Percentiles rank a stretch among this genome's conserved stretches.
phyloP scores from a whole-genome alignment of 1,139 yeast species.

The Yamadazyma sp. region DNA sequence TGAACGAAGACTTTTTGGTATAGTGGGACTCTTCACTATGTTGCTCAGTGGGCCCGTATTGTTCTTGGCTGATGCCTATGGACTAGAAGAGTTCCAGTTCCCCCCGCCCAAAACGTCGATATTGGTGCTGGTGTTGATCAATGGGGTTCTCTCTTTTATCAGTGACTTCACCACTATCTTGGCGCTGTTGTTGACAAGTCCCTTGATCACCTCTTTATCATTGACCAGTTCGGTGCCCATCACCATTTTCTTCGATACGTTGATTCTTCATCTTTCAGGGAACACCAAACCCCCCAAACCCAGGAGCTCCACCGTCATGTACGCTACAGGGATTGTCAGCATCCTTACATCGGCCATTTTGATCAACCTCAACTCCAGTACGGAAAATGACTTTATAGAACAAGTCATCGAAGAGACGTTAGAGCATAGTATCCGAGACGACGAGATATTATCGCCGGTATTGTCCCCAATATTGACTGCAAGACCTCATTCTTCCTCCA shows the following conservation, averaged over 20 bases:
- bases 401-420: constrained; percentile 50
- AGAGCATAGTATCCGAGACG: constrained; percentile 47
- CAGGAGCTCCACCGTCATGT: constrained; percentile 28
- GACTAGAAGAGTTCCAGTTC: constrained; percentile 39
- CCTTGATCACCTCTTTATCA: constrained; percentile 52
- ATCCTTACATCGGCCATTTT: constrained; percentile 48
- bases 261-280: constrained; percentile 26
- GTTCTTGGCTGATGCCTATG: constrained; percentile 29
- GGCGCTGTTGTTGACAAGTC: constrained; percentile 55
- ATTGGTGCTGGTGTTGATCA: constrained; percentile 33
- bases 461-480: constrained; percentile 41
- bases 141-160: constrained; percentile 47
- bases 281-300: constrained; percentile 14
- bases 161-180: constrained; percentile 52
- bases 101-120: constrained; percentile 42
- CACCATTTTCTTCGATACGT: constrained; percentile 47
- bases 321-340: constrained; percentile 46
- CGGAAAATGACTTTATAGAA: constrained; percentile 48
- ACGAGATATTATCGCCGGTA: constrained; percentile 47
- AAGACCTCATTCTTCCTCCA: constrained; percentile 13
- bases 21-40: constrained; percentile 44
- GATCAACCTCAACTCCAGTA: constrained; percentile 42
- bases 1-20: constrained; percentile 49
- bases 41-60: constrained; percentile 40
- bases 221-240: constrained; percentile 55